These are phyloP conservation scores for Hippophae rhamnoides DNA, from an alignment of 306 rosid species.

Conservation along the genomic window DNA sequence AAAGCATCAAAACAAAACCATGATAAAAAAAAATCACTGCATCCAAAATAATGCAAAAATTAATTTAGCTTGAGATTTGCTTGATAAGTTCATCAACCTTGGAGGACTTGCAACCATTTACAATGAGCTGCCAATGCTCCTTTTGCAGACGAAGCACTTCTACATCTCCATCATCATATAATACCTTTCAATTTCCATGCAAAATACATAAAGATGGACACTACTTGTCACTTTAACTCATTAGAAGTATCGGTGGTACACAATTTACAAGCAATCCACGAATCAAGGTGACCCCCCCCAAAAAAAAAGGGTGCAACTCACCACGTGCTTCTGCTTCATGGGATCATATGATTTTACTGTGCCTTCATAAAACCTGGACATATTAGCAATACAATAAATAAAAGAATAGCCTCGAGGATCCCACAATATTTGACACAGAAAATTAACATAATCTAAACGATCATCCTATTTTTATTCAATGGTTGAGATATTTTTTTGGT, in stretches of 20 bases:
- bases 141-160: constrained; percentile 49
- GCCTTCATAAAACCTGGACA: constrained; percentile 79
- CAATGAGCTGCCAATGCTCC: constrained; percentile 53
- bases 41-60: constrained; percentile 14
- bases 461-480: too few species aligned
- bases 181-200: constrained; percentile 37
- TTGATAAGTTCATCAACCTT: constrained; percentile 30
- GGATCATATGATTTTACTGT: constrained; percentile 77
- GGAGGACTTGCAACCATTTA: constrained; percentile 35
- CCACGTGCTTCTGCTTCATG: constrained; percentile 81
- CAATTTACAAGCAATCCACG: constrained; percentile 1
- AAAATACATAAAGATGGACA: constrained; percentile 14
- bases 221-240: not conserved
- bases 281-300: constrained; percentile 9
- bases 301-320: constrained; percentile 31
- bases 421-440: too few species aligned
- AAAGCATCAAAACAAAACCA: constrained; percentile 24
- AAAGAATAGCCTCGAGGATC: not conserved
- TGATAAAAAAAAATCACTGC: constrained; percentile 4
- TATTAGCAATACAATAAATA: constrained; percentile 17
- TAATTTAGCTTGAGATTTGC: constrained; percentile 12
- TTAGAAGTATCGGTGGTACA: not conserved
- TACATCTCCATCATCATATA: constrained; percentile 59
- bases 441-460: too few species aligned
- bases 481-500: too few species aligned